Conservation (phyloP, 257 asterid genomes). For the Lavandula angustifolia region DNA sequence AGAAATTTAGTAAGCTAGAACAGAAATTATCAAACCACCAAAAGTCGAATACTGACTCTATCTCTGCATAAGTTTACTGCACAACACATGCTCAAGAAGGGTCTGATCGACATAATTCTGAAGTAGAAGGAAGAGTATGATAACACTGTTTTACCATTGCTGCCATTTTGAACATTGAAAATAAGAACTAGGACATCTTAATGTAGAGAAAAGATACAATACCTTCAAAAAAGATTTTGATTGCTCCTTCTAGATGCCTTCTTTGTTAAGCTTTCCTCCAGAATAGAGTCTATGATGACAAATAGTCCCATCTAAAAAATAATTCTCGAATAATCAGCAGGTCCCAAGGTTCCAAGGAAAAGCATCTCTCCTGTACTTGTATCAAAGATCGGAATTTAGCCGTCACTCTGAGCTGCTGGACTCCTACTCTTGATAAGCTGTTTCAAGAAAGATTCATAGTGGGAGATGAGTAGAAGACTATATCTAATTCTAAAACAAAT, state of each 20-base stretch:
- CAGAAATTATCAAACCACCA: constrained; percentile 11
- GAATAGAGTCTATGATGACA: constrained; percentile 29
- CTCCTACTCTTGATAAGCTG: constrained; percentile 68
- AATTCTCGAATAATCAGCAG: constrained; percentile 29
- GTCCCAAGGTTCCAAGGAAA: constrained; percentile 31
- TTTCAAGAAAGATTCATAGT: constrained; percentile 35
- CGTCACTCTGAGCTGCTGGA: constrained; percentile 55
- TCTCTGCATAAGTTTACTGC: constrained; percentile 5
- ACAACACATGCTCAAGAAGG: constrained; percentile 5
- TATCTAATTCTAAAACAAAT: constrained; percentile 5
- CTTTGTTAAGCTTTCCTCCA: constrained; percentile 25
- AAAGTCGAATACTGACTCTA: neutral
- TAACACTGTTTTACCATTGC: neutral
- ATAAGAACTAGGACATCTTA: neutral
- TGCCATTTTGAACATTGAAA: neutral
- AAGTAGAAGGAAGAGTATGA: constrained; percentile 16
- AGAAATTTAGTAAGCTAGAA: neutral
- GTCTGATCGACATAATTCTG: neutral
- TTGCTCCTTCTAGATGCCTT: constrained; percentile 17
- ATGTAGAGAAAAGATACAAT: constrained; percentile 19
- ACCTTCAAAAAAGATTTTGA: constrained; percentile 36
- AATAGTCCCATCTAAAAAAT: constrained; percentile 23
- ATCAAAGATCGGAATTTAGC: constrained; percentile 38
- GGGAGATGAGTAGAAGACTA: constrained; percentile 10
- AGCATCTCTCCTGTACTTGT: constrained; percentile 34